phyloP scores from a whole-genome alignment of 176 grass and related monocot genomes.

The Otatea glauca region DNA sequence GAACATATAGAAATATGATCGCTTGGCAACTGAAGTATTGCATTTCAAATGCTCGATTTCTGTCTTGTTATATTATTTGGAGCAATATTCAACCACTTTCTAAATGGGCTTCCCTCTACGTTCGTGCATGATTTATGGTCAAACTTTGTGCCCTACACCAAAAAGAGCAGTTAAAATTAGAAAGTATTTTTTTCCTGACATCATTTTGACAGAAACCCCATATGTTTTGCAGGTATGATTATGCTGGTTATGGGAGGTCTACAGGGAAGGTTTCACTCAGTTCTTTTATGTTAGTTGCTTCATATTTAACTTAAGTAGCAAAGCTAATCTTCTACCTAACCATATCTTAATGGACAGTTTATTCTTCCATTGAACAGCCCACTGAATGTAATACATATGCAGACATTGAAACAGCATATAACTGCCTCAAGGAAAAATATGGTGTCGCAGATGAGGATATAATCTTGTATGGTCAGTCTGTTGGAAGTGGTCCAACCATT shows the following conservation, averaged over 20 bases:
- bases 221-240: conserved; percentile 76
- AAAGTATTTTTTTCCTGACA: background rate
- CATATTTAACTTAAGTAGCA: conserved; percentile 27
- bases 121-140: conserved; percentile 5
- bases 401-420: conserved; percentile 94
- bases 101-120: background rate
- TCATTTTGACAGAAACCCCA: conserved; percentile 21
- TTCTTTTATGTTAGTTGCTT: conserved; percentile 38
- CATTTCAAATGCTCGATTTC: conserved; percentile 21
- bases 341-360: conserved; percentile 60
- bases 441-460: conserved; percentile 75
- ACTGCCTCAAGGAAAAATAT: conserved; percentile 90
- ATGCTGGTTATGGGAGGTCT: conserved; percentile 86
- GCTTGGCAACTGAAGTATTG: background rate
- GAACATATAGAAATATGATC: conserved; percentile 18
- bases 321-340: conserved; percentile 46
- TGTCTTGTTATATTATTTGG: background rate
- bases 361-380: conserved; percentile 80
- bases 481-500: conserved; percentile 91
- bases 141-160: conserved; percentile 12
- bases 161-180: background rate
- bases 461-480: conserved; percentile 88
- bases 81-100: background rate
- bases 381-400: conserved; percentile 96
- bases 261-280: conserved; percentile 75